Evolutionary conservation across 441 rosid species (phyloP).

Genomic region (Erysimum cheiri): DNA sequence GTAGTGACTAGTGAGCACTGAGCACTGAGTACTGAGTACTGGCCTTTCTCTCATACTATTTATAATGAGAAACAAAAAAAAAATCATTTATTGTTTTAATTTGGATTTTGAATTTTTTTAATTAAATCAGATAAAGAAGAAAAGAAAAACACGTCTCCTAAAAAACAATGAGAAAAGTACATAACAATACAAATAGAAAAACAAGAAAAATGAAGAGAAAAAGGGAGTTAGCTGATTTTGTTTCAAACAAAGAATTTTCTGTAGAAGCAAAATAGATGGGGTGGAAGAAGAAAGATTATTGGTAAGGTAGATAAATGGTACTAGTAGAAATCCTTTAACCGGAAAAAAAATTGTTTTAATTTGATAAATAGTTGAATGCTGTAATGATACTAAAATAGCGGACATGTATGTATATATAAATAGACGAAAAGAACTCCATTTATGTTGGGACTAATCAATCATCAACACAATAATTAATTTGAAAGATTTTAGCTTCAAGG

Average conservation of each 20-base stretch:
- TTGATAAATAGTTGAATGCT: neutral
- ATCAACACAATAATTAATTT: neutral
- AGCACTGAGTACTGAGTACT: neutral
- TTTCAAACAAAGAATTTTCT: neutral
- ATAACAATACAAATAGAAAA: neutral
- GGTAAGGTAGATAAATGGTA: neutral
- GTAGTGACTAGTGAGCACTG: neutral
- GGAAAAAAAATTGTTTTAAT: no score
- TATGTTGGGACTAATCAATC: neutral
- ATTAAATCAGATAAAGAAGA: neutral
- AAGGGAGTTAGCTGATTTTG: neutral
- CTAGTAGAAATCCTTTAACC: no score
- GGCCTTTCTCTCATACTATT: neutral
- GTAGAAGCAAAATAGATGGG: neutral
- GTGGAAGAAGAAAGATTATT: neutral
- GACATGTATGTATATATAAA: neutral
- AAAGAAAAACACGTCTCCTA: slow-evolving; percentile 1
- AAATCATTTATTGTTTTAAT: neutral
- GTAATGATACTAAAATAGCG: neutral
- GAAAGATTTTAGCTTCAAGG: neutral
- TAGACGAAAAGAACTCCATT: neutral
- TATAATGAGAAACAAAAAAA: neutral
- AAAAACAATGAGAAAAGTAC: neutral
- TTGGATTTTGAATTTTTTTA: slow-evolving; percentile 2
- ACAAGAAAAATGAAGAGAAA: neutral